phyloP scores from a whole-genome alignment of 2,329 filamentous ascomycete genomes.

The Microthyrium microscopicum region DNA sequence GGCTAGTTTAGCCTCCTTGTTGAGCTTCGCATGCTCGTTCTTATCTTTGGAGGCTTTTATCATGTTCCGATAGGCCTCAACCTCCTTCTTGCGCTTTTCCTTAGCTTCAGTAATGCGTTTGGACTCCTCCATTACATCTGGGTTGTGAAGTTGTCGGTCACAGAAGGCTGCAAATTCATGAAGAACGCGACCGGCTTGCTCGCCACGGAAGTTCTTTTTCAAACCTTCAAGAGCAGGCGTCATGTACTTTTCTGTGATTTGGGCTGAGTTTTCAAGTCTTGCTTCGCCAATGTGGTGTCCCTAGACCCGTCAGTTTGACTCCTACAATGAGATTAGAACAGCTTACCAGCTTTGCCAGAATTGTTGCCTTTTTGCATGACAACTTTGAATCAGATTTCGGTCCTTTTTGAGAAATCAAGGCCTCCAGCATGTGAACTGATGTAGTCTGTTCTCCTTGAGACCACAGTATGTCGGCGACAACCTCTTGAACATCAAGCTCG shows the following conservation, averaged over 20 bases:
- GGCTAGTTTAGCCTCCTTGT: conserved; percentile 24
- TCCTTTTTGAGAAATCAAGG: conserved; percentile 7
- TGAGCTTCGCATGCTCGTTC: not conserved
- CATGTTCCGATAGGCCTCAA: conserved; percentile 41
- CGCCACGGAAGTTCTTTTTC: conserved; percentile 46
- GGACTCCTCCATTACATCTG: conserved; percentile 71
- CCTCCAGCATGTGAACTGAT: conserved; percentile 77
- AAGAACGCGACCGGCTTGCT: conserved; percentile 73
- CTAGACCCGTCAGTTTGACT: conserved; percentile 17
- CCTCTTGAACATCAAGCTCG: conserved; percentile 60
- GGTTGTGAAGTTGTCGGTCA: conserved; percentile 79
- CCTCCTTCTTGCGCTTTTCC: conserved; percentile 66
- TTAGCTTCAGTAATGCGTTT: conserved; percentile 63
- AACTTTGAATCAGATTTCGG: conserved; percentile 10
- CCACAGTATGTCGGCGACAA: conserved; percentile 83
- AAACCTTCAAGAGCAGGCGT: conserved; percentile 71
- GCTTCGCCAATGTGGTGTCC: conserved; percentile 82
- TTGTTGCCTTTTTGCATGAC: conserved; percentile 34
- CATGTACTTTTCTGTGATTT: conserved; percentile 75
- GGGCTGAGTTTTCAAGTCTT: conserved; percentile 75
- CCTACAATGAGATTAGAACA: not conserved
- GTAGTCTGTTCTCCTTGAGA: conserved; percentile 79
- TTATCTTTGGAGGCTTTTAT: conserved; percentile 22
- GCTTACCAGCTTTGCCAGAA: conserved; percentile 63
- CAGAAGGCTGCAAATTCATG: conserved; percentile 94